Base-by-base conservation (phyloP, 805 yeast genomes). In the Nakazawaea ambrosiae region DNA sequence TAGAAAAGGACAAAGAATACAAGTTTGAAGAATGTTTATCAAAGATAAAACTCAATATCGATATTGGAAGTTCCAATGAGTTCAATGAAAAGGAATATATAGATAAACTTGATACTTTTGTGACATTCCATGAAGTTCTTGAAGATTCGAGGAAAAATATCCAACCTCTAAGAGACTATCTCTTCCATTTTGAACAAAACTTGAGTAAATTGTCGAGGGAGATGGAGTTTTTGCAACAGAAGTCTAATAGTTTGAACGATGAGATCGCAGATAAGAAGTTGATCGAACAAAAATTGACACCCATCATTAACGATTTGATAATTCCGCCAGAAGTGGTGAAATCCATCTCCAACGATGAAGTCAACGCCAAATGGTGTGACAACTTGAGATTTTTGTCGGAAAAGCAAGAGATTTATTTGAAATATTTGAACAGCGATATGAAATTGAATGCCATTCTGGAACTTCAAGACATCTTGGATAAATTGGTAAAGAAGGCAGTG, bases 321-420 rank as follows among this genome's bases (percentile, higher is more conserved):
- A 73, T 89, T 6, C 84, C 96, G 0, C 92, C 96, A 0, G 72
- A 72, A 1, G 65, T 83, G 2, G 73, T 84, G 5, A 60, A 63
- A 39, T 72, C 78, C 5, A 64, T 90, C 1, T 49, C 75, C 2
- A 63, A 63, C 28, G 88, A 76, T 16, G 74, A 73, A 9, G 62
- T 89, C 9, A 66, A 70, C 42, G 58, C 63, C 2, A 51, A 58
- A 8, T 88, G 96, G 95, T 60, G 73, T 16, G 87, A 80, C 33
- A 76, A 78, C 60, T 54, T 81, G 31, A 63, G 66, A 34, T 78
- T 73, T 45, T 54, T 79, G 3, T 58, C 61, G 22, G 87, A 80
- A 47, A 83, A 81, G 49, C 55, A 60, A 29, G 75, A 71, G 45
- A 64, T 81, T n/a, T 70, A 73, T 37, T 54, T 55, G 4, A 64